Evolutionary conservation across 2,329 filamentous ascomycete species (phyloP), one percentile per base, ranked within the genome.

Genomic region (Byssothecium circinans): DNA sequence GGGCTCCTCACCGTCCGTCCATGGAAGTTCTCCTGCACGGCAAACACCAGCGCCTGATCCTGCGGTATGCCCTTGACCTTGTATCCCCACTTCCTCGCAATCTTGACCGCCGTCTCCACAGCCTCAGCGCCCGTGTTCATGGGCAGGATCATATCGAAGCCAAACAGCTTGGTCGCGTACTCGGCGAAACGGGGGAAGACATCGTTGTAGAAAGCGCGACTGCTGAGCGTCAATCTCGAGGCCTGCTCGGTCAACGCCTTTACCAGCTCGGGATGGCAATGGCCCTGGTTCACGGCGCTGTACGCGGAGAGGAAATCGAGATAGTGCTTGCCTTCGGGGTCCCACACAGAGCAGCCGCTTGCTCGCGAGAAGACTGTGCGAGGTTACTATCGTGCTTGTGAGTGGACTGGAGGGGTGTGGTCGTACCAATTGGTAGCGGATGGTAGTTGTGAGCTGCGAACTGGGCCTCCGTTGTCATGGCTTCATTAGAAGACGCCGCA

Each of bases 91-190:
- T 97, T 97, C 58, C 92, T 82, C 49, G 92, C 92, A 74, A 97
- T 85, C 81, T 97, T 97, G 75, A 97, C 85, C 11, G 88, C 91
- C 0, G 92, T 96, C 80, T 97, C 92, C 29, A 96, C 91, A 8
- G 92, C 92, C 75, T 97, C 92, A 18, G 92, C 92, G 49, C 92
- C 92, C 2, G 92, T 97, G 78, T 96, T 96, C 91, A 97, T 96
- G 57, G 92, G 92, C 71, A 97, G 75, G 27, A 96, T 90, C 92
- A 96, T 96, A 74, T 97, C 92, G 70, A 95, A 97, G 53, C 90
- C 91, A 71, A 96, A 96, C 69, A 89, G 86, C 58, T 83, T 75
- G 60, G 89, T 91, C 55, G 96, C 86, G 75, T 94, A 96, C 75
- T 96, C 87, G 6, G 92, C 92, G 80, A 95, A 97, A 56, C 87